Conservation (phyloP, 768 basidiomycete genomes). For the Hygrophorus russula region DNA sequence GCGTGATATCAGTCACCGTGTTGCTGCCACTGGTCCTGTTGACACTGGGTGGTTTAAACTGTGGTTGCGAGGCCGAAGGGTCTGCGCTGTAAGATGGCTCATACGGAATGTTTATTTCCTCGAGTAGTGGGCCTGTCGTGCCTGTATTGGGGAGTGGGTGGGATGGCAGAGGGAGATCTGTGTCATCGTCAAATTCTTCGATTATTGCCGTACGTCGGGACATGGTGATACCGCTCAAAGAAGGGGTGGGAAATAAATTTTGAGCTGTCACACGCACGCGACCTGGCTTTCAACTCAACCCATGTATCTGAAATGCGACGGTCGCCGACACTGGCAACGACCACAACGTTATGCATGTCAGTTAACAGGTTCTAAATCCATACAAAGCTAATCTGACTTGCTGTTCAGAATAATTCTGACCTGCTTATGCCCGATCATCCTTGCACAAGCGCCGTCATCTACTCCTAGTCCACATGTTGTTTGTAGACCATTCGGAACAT, state of each 20-base stretch:
- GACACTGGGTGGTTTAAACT: slow-evolving; percentile 16
- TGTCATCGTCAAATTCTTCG: slow-evolving; percentile 91
- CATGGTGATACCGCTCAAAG: slow-evolving; percentile 27
- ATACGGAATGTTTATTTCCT: slow-evolving; percentile 49
- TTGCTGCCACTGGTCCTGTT: slow-evolving; percentile 15
- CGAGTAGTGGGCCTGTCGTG: slow-evolving; percentile 62
- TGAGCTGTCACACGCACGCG: slow-evolving; percentile 3
- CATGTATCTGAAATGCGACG: slow-evolving; percentile 4
- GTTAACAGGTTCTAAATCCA: slow-evolving; percentile 5
- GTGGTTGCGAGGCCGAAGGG: slow-evolving; percentile 35
- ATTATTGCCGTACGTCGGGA: slow-evolving; percentile 58
- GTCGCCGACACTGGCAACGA: slow-evolving; percentile 20
- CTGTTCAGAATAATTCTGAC: background rate
- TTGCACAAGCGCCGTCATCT: slow-evolving; percentile 10
- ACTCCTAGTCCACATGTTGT: slow-evolving; percentile 16
- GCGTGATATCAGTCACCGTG: slow-evolving; percentile 61
- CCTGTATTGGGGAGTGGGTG: slow-evolving; percentile 57
- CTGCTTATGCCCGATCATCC: slow-evolving; percentile 9
- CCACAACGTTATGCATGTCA: slow-evolving; percentile 23
- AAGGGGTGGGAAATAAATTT: slow-evolving; percentile 1
- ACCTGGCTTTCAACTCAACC: slow-evolving; percentile 21
- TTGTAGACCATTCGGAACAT: slow-evolving; percentile 48
- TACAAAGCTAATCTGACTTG: background rate
- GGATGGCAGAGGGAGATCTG: slow-evolving; percentile 74
- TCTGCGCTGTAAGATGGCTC: slow-evolving; percentile 32